phyloP scores from a whole-genome alignment of 2,329 filamentous ascomycete genomes.

The Trichoderma arundinaceum region DNA sequence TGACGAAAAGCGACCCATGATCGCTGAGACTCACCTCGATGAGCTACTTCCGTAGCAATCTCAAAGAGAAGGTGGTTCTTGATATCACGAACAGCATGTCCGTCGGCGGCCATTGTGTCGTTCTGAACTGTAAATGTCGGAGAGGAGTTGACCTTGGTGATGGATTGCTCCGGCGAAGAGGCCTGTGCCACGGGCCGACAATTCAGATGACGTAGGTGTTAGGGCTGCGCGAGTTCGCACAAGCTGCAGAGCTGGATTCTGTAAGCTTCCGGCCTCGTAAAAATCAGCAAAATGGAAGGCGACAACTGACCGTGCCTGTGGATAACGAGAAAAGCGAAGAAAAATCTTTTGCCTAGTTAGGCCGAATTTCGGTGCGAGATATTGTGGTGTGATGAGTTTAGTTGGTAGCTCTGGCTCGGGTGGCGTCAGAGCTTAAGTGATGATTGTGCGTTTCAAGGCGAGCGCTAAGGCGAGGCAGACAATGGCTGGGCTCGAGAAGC shows the following conservation, averaged over 20 bases:
- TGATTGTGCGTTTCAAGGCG: background rate
- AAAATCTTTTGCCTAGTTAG: background rate
- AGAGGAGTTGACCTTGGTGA: background rate
- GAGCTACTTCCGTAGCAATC: constrained; percentile 94
- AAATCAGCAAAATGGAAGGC: background rate
- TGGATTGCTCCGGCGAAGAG: constrained; percentile 13
- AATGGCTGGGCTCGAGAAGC: constrained; percentile 20
- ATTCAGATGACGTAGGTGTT: constrained; percentile 28
- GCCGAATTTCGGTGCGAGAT: constrained; percentile 28
- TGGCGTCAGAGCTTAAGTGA: constrained; percentile 25
- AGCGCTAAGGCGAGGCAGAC: constrained; percentile 15
- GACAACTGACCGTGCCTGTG: background rate
- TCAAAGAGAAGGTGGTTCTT: constrained; percentile 97
- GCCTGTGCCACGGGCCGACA: constrained; percentile 19
- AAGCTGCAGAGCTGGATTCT: constrained; percentile 4
- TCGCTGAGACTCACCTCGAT: constrained; percentile 70
- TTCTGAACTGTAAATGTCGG: constrained; percentile 30
- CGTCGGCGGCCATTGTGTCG: constrained; percentile 54
- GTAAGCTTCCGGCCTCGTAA: constrained; percentile 2
- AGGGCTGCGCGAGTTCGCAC: constrained; percentile 25
- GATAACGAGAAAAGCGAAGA: background rate
- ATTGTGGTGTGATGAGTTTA: constrained; percentile 26
- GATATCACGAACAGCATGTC: constrained; percentile 69
- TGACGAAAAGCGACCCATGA: background rate
- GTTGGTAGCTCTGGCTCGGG: constrained; percentile 18